phyloP scores from a whole-genome alignment of 2,329 filamentous ascomycete species.

The Endothia cerciana region DNA sequence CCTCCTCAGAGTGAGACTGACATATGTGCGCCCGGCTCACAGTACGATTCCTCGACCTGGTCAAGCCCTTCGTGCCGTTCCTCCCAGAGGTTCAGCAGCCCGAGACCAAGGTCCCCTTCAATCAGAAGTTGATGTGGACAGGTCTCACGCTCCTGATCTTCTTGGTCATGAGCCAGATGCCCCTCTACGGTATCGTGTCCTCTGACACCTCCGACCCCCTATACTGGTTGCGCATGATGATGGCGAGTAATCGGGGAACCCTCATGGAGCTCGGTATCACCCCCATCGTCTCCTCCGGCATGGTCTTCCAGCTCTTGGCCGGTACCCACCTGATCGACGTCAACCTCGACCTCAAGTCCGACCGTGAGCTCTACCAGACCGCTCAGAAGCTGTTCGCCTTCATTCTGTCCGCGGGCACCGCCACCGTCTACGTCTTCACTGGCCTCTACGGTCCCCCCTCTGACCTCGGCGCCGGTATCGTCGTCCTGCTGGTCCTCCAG shows the following conservation, averaged over 20 bases:
- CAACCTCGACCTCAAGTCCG: conserved; percentile 99
- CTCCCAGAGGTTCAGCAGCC: conserved; percentile 98
- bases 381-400: conserved; percentile 99
- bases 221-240: conserved; percentile 99
- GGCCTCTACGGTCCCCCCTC: conserved; percentile 96
- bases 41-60: conserved; percentile 99
- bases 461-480: conserved; percentile 96
- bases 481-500: conserved; percentile 97
- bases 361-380: conserved; percentile 99
- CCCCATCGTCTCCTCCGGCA: conserved; percentile 98
- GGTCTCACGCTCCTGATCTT: conserved; percentile 96
- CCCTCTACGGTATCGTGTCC: conserved; percentile 97
- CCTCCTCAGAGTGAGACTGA: conserved; percentile 30
- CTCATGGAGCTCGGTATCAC: conserved; percentile 97
- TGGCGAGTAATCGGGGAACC: conserved; percentile 97
- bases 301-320: conserved; percentile 99
- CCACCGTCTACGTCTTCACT: conserved; percentile 97
- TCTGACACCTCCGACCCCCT: conserved; percentile 97
- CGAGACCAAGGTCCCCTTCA: conserved; percentile 98
- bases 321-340: conserved; percentile 99
- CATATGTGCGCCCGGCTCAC: conserved; percentile 30
- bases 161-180: conserved; percentile 99
- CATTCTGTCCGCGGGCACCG: conserved; percentile 95
- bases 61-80: conserved; percentile 99
- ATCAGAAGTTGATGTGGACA: conserved; percentile 97